phyloP scores from a whole-genome alignment of 2,329 filamentous ascomycete genomes.

The Grosmannia huntii region DNA sequence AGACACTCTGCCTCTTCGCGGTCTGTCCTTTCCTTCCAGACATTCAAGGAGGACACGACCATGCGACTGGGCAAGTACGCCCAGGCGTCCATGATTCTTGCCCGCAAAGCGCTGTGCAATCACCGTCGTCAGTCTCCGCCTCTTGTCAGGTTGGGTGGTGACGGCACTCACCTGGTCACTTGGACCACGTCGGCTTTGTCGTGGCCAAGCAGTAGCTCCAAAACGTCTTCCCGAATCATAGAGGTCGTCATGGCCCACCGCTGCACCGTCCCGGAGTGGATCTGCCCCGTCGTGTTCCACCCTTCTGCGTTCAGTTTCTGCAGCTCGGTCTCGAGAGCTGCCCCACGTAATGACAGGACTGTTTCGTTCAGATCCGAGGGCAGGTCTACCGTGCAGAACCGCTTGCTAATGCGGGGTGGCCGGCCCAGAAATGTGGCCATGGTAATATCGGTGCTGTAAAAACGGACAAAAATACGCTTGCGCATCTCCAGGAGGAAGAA shows the following conservation, averaged over 20 bases:
- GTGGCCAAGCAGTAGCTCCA: constrained; percentile 2
- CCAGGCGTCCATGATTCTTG: constrained; percentile 1
- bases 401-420: constrained; percentile 37
- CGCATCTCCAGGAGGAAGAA: constrained; percentile 7
- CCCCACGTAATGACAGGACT: constrained; percentile 12
- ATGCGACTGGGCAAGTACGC: background rate
- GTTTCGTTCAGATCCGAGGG: constrained; percentile 42
- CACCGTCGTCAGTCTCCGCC: background rate
- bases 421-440: constrained; percentile 38
- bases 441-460: constrained; percentile 30
- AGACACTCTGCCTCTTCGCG: constrained; percentile 4
- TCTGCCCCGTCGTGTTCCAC: constrained; percentile 33
- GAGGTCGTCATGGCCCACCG: constrained; percentile 7
- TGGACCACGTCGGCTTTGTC: background rate
- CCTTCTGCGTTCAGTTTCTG: constrained; percentile 31
- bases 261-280: constrained; percentile 14
- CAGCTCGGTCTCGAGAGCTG: background rate
- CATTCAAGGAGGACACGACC: background rate
- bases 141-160: background rate
- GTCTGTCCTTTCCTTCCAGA: background rate
- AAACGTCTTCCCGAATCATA: constrained; percentile 5
- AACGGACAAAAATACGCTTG: constrained; percentile 4
- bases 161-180: background rate
- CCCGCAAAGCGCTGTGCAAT: background rate
- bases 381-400: constrained; percentile 39